Base-by-base conservation (phyloP, 2,329 filamentous ascomycete species). In the Colletotrichum scovillei region DNA sequence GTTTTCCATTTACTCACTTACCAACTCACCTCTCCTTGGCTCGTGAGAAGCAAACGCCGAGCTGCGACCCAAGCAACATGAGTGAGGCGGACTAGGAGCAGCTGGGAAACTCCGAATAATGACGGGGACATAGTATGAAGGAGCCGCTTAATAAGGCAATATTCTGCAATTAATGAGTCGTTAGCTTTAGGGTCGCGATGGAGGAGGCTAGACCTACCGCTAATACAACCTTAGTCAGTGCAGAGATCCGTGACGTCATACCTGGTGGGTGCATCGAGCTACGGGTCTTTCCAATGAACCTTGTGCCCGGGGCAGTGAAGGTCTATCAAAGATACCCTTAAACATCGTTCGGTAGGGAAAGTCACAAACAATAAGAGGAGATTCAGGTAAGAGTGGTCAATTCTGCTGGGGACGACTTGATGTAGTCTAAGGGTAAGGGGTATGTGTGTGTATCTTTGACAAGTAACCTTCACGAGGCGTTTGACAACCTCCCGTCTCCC, bases 221-320 rank as follows among this genome's bases (percentile, higher is more conserved):
- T 22, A 9, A 4, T 42, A 19, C 38, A 7, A 42, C 38, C 38
- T 42, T 19, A 42, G 52, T 65, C 63, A 65, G 52, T 65, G 32
- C 32, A 56, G n/a, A 26, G 4, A 5, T 8, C 38, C 19, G 16
- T 65, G 63, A 65, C 63, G 63, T 65, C 63, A 65, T 65, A 22
- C 12, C 11, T 24, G 35, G 35, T 30, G 38, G 19, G 14, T 42
- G 53, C 19, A 14, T 32, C 38, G 14, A 42, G 52, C 52, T 8
- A 22, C n/a, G 53, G 42, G 42, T n/a, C 19, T 49, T 49, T n/a
- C n/a, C 28, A 12, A 24, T 12, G n/a, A 11, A 53, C 28, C 14
- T 16, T 32, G 22, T n/a, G 12, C 28, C 26, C 19, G 28, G n/a
- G 35, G 46, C 42, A 16, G 16, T 26, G 19, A 7, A 49, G 19